These are phyloP conservation scores for Ascochyta clinopodiicola DNA, from an alignment of 2,329 filamentous ascomycete species.

Conservation along the genomic window DNA sequence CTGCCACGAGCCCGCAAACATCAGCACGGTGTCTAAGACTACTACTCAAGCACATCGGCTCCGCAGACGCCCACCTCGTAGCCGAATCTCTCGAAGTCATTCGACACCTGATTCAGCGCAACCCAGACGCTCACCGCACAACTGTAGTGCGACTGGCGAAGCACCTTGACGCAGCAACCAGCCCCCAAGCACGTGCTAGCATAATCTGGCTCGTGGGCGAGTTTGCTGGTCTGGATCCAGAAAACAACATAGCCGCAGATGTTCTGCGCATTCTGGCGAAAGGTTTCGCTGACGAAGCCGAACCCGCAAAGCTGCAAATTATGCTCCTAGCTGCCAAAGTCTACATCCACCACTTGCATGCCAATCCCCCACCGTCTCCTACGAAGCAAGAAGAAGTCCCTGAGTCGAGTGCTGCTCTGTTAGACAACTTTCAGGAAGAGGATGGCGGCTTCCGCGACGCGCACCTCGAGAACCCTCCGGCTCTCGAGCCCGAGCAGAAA, in stretches of 20 bases:
- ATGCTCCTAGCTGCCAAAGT: conserved; percentile 94
- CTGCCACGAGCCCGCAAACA: conserved; percentile 44
- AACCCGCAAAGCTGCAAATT: conserved; percentile 88
- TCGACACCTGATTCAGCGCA: conserved; percentile 91
- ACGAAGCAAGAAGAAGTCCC: conserved; percentile 40
- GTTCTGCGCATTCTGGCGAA: conserved; percentile 87
- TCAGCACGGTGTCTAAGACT: conserved; percentile 82
- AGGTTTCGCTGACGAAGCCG: conserved; percentile 82
- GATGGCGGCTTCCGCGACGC: conserved; percentile 44
- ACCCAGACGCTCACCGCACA: conserved; percentile 78
- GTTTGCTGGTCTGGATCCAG: conserved; percentile 78
- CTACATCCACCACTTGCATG: conserved; percentile 85
- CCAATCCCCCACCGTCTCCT: conserved; percentile 55
- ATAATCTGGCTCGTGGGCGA: conserved; percentile 98
- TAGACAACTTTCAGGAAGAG: conserved; percentile 44
- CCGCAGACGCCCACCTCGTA: conserved; percentile 83
- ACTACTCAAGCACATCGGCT: conserved; percentile 85
- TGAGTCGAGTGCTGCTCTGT: conserved; percentile 29
- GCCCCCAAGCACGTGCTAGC: conserved; percentile 86
- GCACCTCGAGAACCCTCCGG: conserved; percentile 26
- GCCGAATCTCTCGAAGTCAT: conserved; percentile 95
- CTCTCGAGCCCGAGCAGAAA: conserved; percentile 22
- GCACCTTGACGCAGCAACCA: conserved; percentile 86
- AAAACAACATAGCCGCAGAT: conserved; percentile 91
- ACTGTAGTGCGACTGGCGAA: conserved; percentile 90